Evolutionary conservation across 345 rosid species (phyloP), one percentile per base, ranked within the genome.

Genomic region (Bruguiera sexangula): DNA sequence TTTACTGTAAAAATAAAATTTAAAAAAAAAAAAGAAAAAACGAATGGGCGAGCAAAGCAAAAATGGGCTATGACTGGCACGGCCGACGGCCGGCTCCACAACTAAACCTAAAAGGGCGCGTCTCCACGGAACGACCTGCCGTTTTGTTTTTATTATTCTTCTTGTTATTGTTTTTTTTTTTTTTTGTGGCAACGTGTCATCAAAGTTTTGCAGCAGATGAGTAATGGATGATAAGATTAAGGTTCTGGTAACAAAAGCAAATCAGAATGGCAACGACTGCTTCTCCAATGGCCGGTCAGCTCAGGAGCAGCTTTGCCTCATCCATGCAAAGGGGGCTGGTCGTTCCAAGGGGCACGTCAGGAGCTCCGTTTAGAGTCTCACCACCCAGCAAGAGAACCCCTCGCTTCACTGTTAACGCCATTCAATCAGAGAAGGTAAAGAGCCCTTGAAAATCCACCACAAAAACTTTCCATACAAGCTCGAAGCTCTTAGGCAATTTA

Each of bases 221-320:
- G 72, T 52, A 30, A 13, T 4, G 73, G 85, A 80, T 78, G 85
- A 80, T 78, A 78, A 80, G 84, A 75, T 59, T 27, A 19, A 7
- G 61, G 48, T 6, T n/a, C 54, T 60, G 56, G 65, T 59, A 36
- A 55, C 73, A 66, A 52, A 59, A 60, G 52, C 76, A 34, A 34
- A 31, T 9, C 24, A 32, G 8, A 66, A 85, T 84, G 87, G 85
- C 93, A 64, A 66, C 86, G 56, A 74, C 88, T 73, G 81, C 92
- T 71, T 85, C 93, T 84, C 90, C 98, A 67, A 88, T 92, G 93
- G 97, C 92, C 18, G 86, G 88, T 83, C 97, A 87, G 66, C 87
- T 89, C 29, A 87, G 78, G 79, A 86, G 86, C 83, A 83, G 86
- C 84, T 91, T 91, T 67, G 80, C 96, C 32, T 63, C 91, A 5